Evolutionary conservation across 2,329 filamentous ascomycete species (phyloP).

Genomic region (Verticillium klebahnii): DNA sequence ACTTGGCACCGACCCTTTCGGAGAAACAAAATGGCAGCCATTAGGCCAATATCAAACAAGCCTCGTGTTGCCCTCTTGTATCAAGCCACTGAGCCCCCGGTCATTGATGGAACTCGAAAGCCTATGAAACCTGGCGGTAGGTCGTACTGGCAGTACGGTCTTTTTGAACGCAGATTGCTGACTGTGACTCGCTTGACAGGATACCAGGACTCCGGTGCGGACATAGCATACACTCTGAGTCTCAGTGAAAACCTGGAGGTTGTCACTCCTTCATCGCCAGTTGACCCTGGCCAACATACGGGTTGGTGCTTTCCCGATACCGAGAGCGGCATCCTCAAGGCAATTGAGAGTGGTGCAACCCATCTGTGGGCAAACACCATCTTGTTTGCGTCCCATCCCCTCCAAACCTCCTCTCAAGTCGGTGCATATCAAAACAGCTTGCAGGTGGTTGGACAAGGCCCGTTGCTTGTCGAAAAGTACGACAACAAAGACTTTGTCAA

Average conservation of each 20-base stretch:
- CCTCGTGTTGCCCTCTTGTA: conserved; percentile 36
- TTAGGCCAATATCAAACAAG: background rate
- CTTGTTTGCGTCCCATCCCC: conserved; percentile 40
- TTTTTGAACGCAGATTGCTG: no score
- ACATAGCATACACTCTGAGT: conserved; percentile 38
- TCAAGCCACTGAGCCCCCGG: conserved; percentile 40
- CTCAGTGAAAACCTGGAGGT: conserved; percentile 22
- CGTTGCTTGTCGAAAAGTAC: conserved; percentile 39
- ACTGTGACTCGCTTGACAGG: conserved; percentile 20
- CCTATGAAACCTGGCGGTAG: conserved; percentile 43
- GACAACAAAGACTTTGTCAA: conserved; percentile 48
- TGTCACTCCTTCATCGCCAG: conserved; percentile 22
- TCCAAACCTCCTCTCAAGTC: conserved; percentile 34
- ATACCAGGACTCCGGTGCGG: conserved; percentile 42
- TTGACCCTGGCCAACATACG: conserved; percentile 22
- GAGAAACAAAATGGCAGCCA: background rate
- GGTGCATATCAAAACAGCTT: conserved; percentile 22
- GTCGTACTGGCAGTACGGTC: no score
- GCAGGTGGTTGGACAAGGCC: conserved; percentile 39
- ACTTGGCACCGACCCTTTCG: no score
- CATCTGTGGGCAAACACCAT: conserved; percentile 48
- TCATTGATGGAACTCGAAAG: conserved; percentile 41
- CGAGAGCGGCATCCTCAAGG: conserved; percentile 33
- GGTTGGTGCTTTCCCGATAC: conserved; percentile 40
- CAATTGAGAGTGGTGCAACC: conserved; percentile 33